Base-by-base conservation (phyloP, 345 rosid genomes). In the Melaleuca quinquenervia region DNA sequence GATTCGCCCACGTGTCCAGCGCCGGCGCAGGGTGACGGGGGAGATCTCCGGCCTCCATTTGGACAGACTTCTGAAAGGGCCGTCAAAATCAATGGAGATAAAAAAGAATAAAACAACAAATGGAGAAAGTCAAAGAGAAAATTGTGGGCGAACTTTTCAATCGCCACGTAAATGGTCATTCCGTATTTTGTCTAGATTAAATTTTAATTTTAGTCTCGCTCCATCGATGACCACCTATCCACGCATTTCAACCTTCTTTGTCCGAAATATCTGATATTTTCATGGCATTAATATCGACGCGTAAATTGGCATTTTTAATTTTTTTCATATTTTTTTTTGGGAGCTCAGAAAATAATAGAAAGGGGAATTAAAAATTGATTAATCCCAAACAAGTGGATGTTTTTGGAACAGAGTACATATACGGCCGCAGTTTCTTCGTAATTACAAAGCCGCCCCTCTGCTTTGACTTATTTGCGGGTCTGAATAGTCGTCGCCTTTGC, bases 161-260 rank as follows among this genome's bases (percentile, higher is more conserved):
- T 4, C 45, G 16, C 16, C 3, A 29, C 12, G 8, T 32, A 8
- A 5, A 5, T 16, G 10, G 1, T 16, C 45, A 32, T 29, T 32
- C 22, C 16, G 6, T 14, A 13, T 27, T 27, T 4, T 27, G 41
- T 27, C 10, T 62, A 9, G 15, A 27, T 27, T 60, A 5, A 60
- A 60, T 27, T 60, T 60, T 62, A 1, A 9, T 32, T 64, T 8
- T 3, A 32, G 8, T 18, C 32, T 8, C 18, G 48, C 13, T 32
- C 12, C 0, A 16, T 8, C 11, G 16, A 64, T 16, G 1, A 16
- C 2, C 32, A 3, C 1, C 1, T 0, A 32, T 32, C 16, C 22
- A 27, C 12, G 9, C 55, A 52, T 4, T 54, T 64, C 5, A 12
- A 32, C 44, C 27, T 62, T 32, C 1, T 64, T 64, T 29, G 8